Base-by-base conservation (phyloP, 2,329 filamentous ascomycete species). In the Cyphellophora europaea region DNA sequence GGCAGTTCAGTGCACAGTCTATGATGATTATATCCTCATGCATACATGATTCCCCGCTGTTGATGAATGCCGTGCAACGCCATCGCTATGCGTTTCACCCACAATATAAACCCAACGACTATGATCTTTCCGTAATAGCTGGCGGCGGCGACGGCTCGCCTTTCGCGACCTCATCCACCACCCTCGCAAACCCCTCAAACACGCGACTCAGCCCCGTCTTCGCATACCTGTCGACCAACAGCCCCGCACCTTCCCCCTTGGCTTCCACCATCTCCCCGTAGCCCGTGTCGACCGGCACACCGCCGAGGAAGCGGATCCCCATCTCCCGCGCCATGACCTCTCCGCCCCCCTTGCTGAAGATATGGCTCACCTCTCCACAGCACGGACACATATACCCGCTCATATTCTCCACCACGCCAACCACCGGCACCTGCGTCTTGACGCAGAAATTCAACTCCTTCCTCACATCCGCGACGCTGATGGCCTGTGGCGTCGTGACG, bases 331-430 rank as follows among this genome's bases (percentile, higher is more conserved):
- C 87, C 87, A 98, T 94, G 15, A 82, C 72, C 56, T 84, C 69
- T 5, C 91, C 91, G 3, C 91, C 91, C 3, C 91, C 91, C 36
- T 83, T 88, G 33, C 81, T 86, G 57, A 98, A 98, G 33, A 96
- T 74, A 59, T 96, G 85, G 34, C 85, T 94, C 60, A 89, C 93
- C 56, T 95, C 87, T 33, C 70, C 71, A 52, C 74, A 79, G 41
- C 74, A 77, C 11, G 74, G 74, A 48, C 63, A 67, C 33, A 63
- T 57, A 53, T 65, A 68, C 0, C 64, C 64, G 1, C 60, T 60
- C 91, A 98, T 96, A 56, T 98, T 98, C 64, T 98, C 91, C 30
- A 98, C 74, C 1, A 98, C 88, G 0, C 91, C 91, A 8, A 96
- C 66, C 21, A 93, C 77, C 2, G 71, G 68, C 32, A 94, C 79